phyloP scores from a whole-genome alignment of 345 rosid species.

The Erodium maritimum region DNA sequence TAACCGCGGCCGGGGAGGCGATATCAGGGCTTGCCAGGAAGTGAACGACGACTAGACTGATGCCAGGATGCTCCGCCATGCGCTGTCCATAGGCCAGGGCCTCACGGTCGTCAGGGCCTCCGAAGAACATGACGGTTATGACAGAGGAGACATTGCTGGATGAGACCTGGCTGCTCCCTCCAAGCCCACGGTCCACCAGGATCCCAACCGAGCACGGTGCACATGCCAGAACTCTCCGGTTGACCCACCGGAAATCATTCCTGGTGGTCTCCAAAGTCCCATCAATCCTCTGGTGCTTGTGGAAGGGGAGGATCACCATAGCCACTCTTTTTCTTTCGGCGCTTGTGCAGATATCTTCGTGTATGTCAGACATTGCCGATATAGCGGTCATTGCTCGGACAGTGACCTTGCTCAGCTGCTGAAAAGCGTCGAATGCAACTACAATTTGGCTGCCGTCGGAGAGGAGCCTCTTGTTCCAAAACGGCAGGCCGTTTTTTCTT shows the following conservation, averaged over 20 bases:
- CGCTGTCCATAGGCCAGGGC: conserved; percentile 68
- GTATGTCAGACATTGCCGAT: conserved; percentile 49
- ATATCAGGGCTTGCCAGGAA: conserved; percentile 26
- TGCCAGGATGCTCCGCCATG: conserved; percentile 83
- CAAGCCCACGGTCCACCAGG: conserved; percentile 77
- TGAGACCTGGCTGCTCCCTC: conserved; percentile 56
- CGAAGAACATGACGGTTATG: conserved; percentile 57
- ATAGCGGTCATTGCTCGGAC: conserved; percentile 85
- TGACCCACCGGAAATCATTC: conserved; percentile 38
- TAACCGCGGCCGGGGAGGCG: conserved; percentile 18
- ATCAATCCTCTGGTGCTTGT: conserved; percentile 64
- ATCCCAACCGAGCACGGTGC: conserved; percentile 75
- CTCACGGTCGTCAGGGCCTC: conserved; percentile 74
- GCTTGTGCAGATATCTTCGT: conserved; percentile 52
- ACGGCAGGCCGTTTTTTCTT: conserved; percentile 65
- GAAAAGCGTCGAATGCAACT: conserved; percentile 71
- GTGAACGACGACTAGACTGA: conserved; percentile 34
- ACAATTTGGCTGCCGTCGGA: conserved; percentile 41
- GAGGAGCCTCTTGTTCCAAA: conserved; percentile 57
- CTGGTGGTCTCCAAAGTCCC: conserved; percentile 52
- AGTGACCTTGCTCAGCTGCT: conserved; percentile 44
- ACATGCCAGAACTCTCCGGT: conserved; percentile 48
- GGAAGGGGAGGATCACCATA: conserved; percentile 65
- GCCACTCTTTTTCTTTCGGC: conserved; percentile 54
- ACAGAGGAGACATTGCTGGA: conserved; percentile 51